A percentile compares a stretch with the other conserved stretches of the same genome.
These are phyloP conservation scores for Caloboletus firmus DNA, from an alignment of 1,284 basidiomycete species.

Conservation along the genomic window DNA sequence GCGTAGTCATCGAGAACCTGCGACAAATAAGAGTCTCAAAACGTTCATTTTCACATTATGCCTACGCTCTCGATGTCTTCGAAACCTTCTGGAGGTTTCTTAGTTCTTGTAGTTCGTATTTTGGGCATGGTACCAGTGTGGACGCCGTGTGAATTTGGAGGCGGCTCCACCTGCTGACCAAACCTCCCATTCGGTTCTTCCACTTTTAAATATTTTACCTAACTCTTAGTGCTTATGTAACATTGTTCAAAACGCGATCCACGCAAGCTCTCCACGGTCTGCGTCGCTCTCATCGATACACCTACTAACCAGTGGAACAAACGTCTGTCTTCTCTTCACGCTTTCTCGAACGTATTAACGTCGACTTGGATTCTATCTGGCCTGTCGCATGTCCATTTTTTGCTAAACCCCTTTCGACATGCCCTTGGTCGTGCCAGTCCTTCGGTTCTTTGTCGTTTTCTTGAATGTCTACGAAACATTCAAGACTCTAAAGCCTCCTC, in stretches of 20 bases:
- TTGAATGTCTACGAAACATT: slow-evolving; percentile 79
- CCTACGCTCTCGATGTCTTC: slow-evolving; percentile 89
- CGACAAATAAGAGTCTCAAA: slow-evolving; percentile 8
- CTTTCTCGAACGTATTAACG: neutral
- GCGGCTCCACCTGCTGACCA: slow-evolving; percentile 13
- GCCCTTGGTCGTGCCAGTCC: slow-evolving; percentile 65
- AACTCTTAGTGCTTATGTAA: slow-evolving; percentile 26
- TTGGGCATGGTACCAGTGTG: slow-evolving; percentile 68
- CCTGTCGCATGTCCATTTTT: slow-evolving; percentile 11
- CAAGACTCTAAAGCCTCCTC: slow-evolving; percentile 72
- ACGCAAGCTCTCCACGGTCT: slow-evolving; percentile 1
- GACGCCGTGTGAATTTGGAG: slow-evolving; percentile 23
- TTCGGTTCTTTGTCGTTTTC: slow-evolving; percentile 69
- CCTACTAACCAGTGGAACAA: slow-evolving; percentile 3
- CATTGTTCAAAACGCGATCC: slow-evolving; percentile 11
- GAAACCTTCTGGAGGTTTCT: slow-evolving; percentile 94
- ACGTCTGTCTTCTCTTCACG: slow-evolving; percentile 6
- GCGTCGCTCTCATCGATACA: slow-evolving; percentile 22
- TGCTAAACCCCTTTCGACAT: slow-evolving; percentile 39
- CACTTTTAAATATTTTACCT: neutral
- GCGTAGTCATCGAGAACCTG: slow-evolving; percentile 93
- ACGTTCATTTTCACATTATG: slow-evolving; percentile 1
- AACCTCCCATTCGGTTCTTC: neutral
- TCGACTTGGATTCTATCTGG: neutral
- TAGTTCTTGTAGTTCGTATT: slow-evolving; percentile 92